Base-by-base conservation (phyloP, 176 grass and related monocot genomes). In the Guadua angustifolia region DNA sequence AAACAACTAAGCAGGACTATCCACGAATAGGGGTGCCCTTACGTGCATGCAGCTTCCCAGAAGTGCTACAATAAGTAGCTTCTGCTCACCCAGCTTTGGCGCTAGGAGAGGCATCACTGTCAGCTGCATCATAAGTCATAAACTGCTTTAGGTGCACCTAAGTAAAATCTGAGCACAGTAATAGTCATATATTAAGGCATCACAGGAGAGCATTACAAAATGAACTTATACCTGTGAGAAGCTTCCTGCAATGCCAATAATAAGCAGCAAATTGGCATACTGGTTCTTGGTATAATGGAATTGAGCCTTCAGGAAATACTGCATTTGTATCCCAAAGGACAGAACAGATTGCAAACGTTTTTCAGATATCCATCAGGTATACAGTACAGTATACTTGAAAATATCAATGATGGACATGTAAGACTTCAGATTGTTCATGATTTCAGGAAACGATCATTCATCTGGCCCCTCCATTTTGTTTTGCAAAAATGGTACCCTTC, bases 231-330 rank as follows among this genome's bases (percentile, higher is more conserved):
- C 96, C 89, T 94, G 96, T 55, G 96, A 99, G 9, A 94, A 69
- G 46, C 89, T 89, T 81, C 91, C 96, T 67, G 86, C 73, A 58
- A 82, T 81, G 18, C 93, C 85, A 75, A 81, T 18, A 62, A 93
- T 92, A 76, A 99, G 88, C 65, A 95, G 52, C 89, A 95, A 85
- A 83, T 99, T 73, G 26, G 96, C 96, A 86, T 90, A 95, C 77
- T 95, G 93, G 73, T 95, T 77, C 86, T 95, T 99, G 81, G 63
- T 94, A 26, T 92, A 98, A 33, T 98, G 93, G 77, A 98, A 98
- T 24, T 85, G 90, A 16, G 87, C 96, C 89, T 98, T 98, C n/a
- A 98, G 83, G 74, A 88, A 98, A 77, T 91, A 98, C 93, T 98
- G 83, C 73, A 90, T 44, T 84, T 85, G 36, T 43, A 80, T 17